Base-by-base conservation (phyloP, 352 stramenopile species). In the Phytophthora vignae region DNA sequence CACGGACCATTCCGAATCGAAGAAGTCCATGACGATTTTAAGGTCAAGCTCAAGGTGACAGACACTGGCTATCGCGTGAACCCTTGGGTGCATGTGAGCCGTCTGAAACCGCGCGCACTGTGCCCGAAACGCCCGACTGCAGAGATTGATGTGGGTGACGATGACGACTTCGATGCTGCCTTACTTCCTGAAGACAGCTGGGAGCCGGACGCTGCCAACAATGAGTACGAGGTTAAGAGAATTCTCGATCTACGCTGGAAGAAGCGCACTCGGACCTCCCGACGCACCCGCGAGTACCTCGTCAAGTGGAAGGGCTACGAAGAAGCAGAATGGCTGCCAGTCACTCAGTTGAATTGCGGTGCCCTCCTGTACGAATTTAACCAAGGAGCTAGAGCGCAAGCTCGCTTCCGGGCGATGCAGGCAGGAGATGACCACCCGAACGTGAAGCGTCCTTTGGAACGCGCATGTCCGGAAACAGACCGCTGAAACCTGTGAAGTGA, bases 21-120 rank as follows among this genome's bases (percentile, higher is more conserved):
- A 27, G 55, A 71, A 12, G 59, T 66, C 0, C 29, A 49, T 12
- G 55, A 71, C 9, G 48, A 65, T 12, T 60, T 65, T 22, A 17
- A 48, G 0, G 64, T 71, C 4, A 56, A 44, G 19, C 48, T 65
- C 2, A 65, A 40, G 12, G 38, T 71, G 0, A 10, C 55, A 10
- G 22, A 42, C n/a, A 60, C 55, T 2, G 48, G 55, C 7, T 71
- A 71, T n/a, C 31, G 55, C n/a, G 55, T 71, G 1, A 60, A 71
- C 1, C 29, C 62, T 6, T 63, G 62, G 62, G 53, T 69, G 0
- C 53, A 69, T n/a, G 19, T 69, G 1, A 69, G 53, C 14, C 25
- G 61, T 5, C 27, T 69, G 25, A 69, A 69, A 25, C 40, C 61
- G 1, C 40, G 31, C 3, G 33, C 31, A 1, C 19, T 65, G 7